These are phyloP conservation scores for Exsudoporus frostii DNA, from an alignment of 768 basidiomycete genomes.

Conservation along the genomic window DNA sequence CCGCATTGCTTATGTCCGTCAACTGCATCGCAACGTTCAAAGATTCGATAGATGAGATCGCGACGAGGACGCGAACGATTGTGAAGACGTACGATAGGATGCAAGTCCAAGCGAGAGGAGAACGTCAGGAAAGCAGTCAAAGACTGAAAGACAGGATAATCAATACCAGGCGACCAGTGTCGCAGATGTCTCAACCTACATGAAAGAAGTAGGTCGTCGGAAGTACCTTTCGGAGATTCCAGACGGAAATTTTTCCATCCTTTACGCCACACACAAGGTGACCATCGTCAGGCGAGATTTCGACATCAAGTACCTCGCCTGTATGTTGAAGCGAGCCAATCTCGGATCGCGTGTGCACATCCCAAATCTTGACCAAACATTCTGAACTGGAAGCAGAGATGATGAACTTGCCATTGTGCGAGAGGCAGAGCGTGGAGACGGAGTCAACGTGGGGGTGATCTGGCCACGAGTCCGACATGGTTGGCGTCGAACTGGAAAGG, in stretches of 20 bases:
- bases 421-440: conserved; percentile 15
- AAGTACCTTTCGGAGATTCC: conserved; percentile 14
- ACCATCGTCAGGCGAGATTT: conserved; percentile 16
- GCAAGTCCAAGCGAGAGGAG: not conserved
- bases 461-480: conserved; percentile 5
- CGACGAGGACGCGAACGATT: not conserved
- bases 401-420: conserved; percentile 21
- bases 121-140: not conserved
- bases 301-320: conserved; percentile 8
- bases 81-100: conserved; percentile 5
- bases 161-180: not conserved
- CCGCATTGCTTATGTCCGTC: conserved; percentile 7
- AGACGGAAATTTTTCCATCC: conserved; percentile 9
- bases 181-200: not conserved
- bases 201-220: conserved; percentile 7
- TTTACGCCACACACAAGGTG: conserved; percentile 2
- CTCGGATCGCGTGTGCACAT: conserved; percentile 1
- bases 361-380: conserved; percentile 17
- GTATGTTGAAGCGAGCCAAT: conserved; percentile 9
- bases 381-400: conserved; percentile 18
- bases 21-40: conserved; percentile 1
- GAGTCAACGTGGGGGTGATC: conserved; percentile 10
- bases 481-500: not conserved
- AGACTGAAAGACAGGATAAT: conserved; percentile 1
- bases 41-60: not conserved